Conservation (phyloP, 2,329 filamentous ascomycete genomes). For the Hymenoscyphus linearis region DNA sequence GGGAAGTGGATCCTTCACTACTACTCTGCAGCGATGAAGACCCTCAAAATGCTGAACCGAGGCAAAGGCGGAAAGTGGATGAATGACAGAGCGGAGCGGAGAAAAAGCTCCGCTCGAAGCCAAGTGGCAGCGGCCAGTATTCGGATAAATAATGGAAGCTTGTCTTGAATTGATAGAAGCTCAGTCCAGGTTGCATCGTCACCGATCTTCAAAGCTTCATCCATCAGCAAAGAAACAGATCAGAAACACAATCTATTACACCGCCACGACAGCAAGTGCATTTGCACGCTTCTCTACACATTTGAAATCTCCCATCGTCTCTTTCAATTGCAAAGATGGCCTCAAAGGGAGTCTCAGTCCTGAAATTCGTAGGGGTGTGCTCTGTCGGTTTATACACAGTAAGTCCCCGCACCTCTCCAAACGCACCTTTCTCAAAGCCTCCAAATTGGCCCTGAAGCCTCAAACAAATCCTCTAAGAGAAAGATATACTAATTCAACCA, state of each 20-base stretch:
- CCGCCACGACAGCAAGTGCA: not conserved
- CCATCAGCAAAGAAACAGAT: not conserved
- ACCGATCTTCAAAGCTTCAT: not conserved
- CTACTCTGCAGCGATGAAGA: not conserved
- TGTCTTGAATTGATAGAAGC: too few relatives aligned
- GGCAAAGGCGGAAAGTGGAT: not conserved
- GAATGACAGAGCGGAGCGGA: not conserved
- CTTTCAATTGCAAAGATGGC: slow-evolving; percentile 45
- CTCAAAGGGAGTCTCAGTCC: slow-evolving; percentile 64
- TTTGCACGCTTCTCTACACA: too few relatives aligned
- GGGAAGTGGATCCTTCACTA: not conserved
- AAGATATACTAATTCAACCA: not conserved
- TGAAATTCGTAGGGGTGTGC: slow-evolving; percentile 91
- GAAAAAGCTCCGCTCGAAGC: not conserved
- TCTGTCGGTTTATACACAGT: slow-evolving; percentile 85
- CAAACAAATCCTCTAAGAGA: not conserved
- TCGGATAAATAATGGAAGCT: too few relatives aligned
- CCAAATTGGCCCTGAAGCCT: not conserved
- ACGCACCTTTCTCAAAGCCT: slow-evolving; percentile 12
- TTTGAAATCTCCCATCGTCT: not conserved
- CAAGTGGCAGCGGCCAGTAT: not conserved
- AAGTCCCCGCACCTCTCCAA: slow-evolving; percentile 33
- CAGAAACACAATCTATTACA: not conserved
- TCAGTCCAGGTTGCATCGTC: not conserved
- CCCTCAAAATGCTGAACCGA: not conserved